Base-by-base conservation (phyloP, 169 alveolate species). In the Toxoplasma gondii region DNA sequence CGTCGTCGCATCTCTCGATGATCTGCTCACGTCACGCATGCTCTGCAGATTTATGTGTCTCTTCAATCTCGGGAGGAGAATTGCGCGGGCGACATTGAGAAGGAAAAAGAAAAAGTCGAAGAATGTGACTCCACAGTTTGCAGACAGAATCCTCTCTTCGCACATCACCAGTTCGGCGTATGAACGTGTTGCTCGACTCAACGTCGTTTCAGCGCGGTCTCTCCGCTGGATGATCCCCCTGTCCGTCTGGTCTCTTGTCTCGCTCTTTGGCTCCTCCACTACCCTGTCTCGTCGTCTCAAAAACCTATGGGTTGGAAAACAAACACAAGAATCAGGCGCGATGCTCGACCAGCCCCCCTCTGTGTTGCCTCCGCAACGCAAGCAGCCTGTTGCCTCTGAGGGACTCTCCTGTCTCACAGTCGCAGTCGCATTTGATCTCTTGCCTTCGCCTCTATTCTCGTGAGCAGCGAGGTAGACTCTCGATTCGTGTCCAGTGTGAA, bases 101-200 rank as follows among this genome's bases (percentile, higher is more conserved):
- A 86, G 92, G 38, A 86, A 86, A 24, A 58, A 86, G 80, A 86
- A 86, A 58, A 86, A 44, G 49, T 41, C 58, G 29, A 86, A 49
- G 38, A 86, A 86, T 5, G 43, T 53, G 45, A 38, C 41, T 36
- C 92, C 92, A 38, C 92, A 86, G 43, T 86, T 86, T n/a, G 92
- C 92, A 16, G 70, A 34, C 70, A 86, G n/a, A 1, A 86, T 38
- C 43, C 92, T 49, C 39, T 86, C 80, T 19, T 34, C 49, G 41
- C 53, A 49, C 80, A 86, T 36, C 39, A 86, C 43, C 39, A 53
- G 45, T 29, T 86, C 92, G 22, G 70, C 92, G 45, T 86, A 86
- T 44, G 45, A 27, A 19, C 43, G 45, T 44, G 53, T 78, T 34
- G 53, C 43, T 27, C 87, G 41, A 53, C 87, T 78, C 83, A n/a